Percentiles rank a stretch among this genome's conserved stretches.
Evolutionary conservation across 139 green algal genomes (phyloP).

Genomic region (Chlorella ohadii): DNA sequence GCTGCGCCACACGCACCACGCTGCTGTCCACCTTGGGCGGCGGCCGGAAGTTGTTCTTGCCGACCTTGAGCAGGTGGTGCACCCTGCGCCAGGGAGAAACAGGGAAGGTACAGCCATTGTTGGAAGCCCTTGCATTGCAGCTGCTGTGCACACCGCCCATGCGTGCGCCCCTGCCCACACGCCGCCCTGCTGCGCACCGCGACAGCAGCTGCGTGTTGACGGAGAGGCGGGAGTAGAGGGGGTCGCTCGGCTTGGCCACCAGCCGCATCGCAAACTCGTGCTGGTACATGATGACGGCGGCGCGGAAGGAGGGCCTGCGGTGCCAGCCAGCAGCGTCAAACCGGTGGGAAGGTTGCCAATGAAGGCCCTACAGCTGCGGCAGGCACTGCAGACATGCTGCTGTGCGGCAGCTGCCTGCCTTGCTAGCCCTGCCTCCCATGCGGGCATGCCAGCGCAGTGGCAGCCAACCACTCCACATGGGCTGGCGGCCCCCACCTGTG

Average conservation of each 20-base stretch:
- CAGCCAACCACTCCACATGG: too few relatives aligned
- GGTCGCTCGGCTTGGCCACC: conserved; percentile 89
- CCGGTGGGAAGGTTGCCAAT: too few relatives aligned
- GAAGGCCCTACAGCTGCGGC: too few relatives aligned
- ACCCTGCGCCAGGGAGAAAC: conserved; percentile 10
- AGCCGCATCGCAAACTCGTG: conserved; percentile 99
- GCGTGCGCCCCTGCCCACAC: too few relatives aligned
- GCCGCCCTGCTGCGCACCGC: too few relatives aligned
- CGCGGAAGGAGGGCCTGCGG: conserved; percentile 73
- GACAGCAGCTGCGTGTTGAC: conserved; percentile 98
- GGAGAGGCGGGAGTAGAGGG: conserved; percentile 89
- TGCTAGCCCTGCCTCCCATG: too few relatives aligned
- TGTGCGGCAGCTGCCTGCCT: too few relatives aligned
- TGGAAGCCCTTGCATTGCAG: too few relatives aligned
- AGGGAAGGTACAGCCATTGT: background rate
- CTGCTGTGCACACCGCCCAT: too few relatives aligned
- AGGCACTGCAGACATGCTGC: too few relatives aligned
- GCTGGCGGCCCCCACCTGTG: conserved; percentile 70
- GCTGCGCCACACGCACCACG: too few relatives aligned
- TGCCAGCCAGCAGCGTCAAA: background rate
- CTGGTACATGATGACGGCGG: conserved; percentile 99
- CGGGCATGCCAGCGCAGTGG: too few relatives aligned
- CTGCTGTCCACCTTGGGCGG: conserved; percentile 95
- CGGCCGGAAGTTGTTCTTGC: conserved; percentile 96
- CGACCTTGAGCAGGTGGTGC: conserved; percentile 74